Percentiles rank a stretch among this genome's conserved stretches.
These are phyloP conservation scores for Ogataea naganishii DNA, from an alignment of 805 yeast genomes.

Conservation along the genomic window DNA sequence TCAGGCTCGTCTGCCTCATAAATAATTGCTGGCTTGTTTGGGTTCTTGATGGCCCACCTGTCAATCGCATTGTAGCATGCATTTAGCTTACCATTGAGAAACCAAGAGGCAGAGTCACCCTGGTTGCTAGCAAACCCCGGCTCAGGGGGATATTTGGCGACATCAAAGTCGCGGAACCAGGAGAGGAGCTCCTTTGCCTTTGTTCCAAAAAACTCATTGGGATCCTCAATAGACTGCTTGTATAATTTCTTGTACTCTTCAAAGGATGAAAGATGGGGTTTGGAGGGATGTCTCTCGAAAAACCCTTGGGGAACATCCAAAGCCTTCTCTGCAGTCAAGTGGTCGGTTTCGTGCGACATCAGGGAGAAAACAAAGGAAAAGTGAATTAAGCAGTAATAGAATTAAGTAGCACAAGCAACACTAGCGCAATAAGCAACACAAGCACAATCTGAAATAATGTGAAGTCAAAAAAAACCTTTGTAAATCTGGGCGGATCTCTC, in stretches of 20 bases:
- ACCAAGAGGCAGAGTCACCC: constrained; percentile 60
- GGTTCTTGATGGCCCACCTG: constrained; percentile 65
- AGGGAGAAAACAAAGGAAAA: no score
- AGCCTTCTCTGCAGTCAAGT: constrained; percentile 20
- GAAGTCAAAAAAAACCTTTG: no score
- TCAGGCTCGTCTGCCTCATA: constrained; percentile 78
- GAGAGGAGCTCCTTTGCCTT: constrained; percentile 39
- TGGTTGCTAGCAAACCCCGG: constrained; percentile 37
- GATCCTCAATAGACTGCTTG: constrained; percentile 48
- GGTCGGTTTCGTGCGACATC: no score
- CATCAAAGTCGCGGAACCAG: constrained; percentile 46
- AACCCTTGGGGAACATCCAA: constrained; percentile 25
- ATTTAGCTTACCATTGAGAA: constrained; percentile 69
- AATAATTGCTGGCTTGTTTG: constrained; percentile 64
- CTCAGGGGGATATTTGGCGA: constrained; percentile 35
- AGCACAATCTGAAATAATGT: no score
- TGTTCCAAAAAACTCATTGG: constrained; percentile 45
- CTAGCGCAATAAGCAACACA: no score
- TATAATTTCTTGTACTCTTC: constrained; percentile 42
- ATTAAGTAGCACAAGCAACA: no score
- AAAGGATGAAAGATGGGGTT: constrained; percentile 38
- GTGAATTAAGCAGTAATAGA: no score
- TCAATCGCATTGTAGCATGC: constrained; percentile 80
- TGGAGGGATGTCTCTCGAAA: constrained; percentile 31
- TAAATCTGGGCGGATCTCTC: no score